phyloP scores from a whole-genome alignment of 2,329 filamentous ascomycete genomes.

The Pseudogymnoascus sp. region DNA sequence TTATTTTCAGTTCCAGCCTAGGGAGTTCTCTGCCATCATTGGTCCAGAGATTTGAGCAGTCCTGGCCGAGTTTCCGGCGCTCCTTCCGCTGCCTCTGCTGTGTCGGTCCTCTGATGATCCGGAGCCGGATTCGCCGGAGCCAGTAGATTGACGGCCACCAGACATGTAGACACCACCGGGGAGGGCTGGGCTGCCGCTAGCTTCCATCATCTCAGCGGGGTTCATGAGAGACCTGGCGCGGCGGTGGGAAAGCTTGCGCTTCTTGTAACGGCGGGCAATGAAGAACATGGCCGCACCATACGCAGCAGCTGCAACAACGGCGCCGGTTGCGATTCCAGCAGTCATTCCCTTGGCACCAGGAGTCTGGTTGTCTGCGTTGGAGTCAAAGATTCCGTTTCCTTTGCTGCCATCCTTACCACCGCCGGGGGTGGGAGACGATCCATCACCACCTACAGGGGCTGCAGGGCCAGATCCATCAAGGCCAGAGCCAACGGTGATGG shows the following conservation, averaged over 20 bases:
- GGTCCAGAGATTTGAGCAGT: constrained; percentile 65
- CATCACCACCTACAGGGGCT: constrained; percentile 27
- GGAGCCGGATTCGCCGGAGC: constrained; percentile 30
- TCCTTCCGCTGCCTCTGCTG: constrained; percentile 49
- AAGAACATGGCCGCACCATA: constrained; percentile 73
- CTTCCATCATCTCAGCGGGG: constrained; percentile 41
- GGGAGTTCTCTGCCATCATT: constrained; percentile 68
- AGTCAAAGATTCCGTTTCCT: constrained; percentile 34
- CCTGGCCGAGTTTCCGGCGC: constrained; percentile 37
- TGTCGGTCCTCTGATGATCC: constrained; percentile 30
- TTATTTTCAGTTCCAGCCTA: constrained; percentile 61
- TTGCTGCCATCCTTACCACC: constrained; percentile 31
- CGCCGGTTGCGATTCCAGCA: constrained; percentile 56
- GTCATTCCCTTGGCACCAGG: constrained; percentile 56
- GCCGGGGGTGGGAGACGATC: constrained; percentile 31
- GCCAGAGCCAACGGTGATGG: constrained; percentile 34
- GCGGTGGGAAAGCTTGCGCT: constrained; percentile 52
- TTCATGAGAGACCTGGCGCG: constrained; percentile 52
- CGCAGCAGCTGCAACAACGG: constrained; percentile 57
- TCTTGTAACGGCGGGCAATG: constrained; percentile 62
- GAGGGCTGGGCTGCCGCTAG: constrained; percentile 32
- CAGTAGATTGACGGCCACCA: constrained; percentile 31
- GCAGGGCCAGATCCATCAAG: constrained; percentile 27
- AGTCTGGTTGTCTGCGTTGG: constrained; percentile 34
- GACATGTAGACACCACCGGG: constrained; percentile 42